Conservation (phyloP, 1,284 basidiomycete species). For the Pterula multifida region DNA sequence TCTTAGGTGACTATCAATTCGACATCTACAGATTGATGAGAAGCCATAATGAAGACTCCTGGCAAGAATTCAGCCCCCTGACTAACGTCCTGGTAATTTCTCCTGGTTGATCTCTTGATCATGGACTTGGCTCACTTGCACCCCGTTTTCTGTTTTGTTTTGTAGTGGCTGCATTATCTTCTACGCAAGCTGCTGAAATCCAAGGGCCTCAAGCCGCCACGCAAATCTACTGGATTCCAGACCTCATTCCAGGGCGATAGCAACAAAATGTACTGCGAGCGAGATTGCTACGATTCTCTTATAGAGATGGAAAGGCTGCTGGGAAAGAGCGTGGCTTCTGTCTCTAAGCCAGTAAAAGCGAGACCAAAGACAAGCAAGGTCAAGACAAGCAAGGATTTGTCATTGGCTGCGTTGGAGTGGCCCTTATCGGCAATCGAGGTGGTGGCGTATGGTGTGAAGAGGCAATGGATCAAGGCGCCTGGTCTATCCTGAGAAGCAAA, state of each 20-base stretch:
- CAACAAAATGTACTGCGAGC: conserved; percentile 35
- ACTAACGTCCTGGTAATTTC: conserved; percentile 77
- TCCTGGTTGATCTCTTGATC: not conserved
- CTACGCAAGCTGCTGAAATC: conserved; percentile 53
- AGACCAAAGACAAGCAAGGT: conserved; percentile 21
- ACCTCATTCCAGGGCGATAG: conserved; percentile 10
- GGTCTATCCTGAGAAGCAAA: too few species aligned
- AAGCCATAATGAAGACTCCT: conserved; percentile 41
- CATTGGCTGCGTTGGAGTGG: conserved; percentile 9
- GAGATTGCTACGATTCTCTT: conserved; percentile 47
- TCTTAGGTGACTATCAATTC: conserved; percentile 80
- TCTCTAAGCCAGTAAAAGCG: conserved; percentile 15
- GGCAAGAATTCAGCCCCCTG: conserved; percentile 66
- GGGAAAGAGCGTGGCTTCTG: conserved; percentile 24
- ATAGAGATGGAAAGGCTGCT: conserved; percentile 45
- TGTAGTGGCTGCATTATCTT: conserved; percentile 79
- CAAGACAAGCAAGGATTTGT: conserved; percentile 26
- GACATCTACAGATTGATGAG: conserved; percentile 90
- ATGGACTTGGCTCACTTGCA: conserved; percentile 7
- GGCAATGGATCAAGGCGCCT: conserved; percentile 42
- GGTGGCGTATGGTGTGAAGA: conserved; percentile 36
- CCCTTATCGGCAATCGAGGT: conserved; percentile 41
- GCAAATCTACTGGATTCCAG: conserved; percentile 18
- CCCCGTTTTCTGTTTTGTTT: conserved; percentile 1
- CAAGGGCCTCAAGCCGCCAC: conserved; percentile 44